A percentile compares a stretch with the other conserved stretches of the same genome.
These are phyloP conservation scores for Orbilia oligospora DNA, from an alignment of 2,329 filamentous ascomycete species.

Conservation along the genomic window DNA sequence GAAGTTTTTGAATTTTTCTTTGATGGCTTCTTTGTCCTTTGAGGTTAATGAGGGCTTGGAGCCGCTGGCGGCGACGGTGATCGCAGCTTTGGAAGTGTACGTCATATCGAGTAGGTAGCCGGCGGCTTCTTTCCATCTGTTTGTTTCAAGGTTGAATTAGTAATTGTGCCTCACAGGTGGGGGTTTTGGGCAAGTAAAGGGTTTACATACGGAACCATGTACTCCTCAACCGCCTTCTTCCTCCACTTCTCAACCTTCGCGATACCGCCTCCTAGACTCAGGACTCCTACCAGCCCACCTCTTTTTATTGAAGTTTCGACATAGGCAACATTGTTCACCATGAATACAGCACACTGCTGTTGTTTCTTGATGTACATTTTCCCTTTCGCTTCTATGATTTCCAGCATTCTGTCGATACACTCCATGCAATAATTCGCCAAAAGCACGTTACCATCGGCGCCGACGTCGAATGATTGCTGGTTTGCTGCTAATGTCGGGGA, in stretches of 20 bases:
- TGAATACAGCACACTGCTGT: constrained; percentile 85
- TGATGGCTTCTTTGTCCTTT: constrained; percentile 96
- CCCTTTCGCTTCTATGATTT: constrained; percentile 81
- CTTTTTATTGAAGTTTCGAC: constrained; percentile 86
- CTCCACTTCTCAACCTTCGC: constrained; percentile 83
- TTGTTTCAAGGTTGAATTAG: background rate
- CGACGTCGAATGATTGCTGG: constrained; percentile 81
- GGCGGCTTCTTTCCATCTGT: constrained; percentile 84
- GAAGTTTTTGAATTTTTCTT: constrained; percentile 91
- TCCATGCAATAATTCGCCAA: constrained; percentile 92
- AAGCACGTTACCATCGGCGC: constrained; percentile 87
- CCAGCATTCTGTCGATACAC: constrained; percentile 85
- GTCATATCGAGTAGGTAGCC: constrained; percentile 71
- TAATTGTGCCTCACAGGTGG: background rate
- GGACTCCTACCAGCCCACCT: constrained; percentile 81
- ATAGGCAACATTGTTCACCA: constrained; percentile 88
- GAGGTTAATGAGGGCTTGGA: constrained; percentile 78
- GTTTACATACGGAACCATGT: constrained; percentile 70
- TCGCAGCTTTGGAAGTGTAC: constrained; percentile 77
- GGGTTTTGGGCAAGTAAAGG: background rate
- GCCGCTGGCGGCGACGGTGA: constrained; percentile 73
- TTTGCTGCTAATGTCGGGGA: constrained; percentile 74
- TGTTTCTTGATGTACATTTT: constrained; percentile 81
- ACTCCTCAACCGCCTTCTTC: constrained; percentile 85
- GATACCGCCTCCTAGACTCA: constrained; percentile 75